A percentile compares a stretch with the other conserved stretches of the same genome.
phyloP scores from a whole-genome alignment of 73 alveolate species.

The Tetrahymena malaccensis region DNA sequence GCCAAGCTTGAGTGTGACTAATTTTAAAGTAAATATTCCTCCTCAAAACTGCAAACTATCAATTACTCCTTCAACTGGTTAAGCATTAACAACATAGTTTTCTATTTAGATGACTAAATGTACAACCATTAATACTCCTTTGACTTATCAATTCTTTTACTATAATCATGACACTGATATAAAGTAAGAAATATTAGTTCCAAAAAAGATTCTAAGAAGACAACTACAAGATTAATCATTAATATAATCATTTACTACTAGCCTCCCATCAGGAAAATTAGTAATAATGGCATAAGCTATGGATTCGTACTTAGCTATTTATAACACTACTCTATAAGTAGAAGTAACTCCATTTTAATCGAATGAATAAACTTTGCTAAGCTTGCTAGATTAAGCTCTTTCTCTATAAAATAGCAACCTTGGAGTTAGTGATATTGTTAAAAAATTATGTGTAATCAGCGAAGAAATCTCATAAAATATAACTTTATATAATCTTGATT shows the following conservation, averaged over 20 bases:
- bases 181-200: neutral
- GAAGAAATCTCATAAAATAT: neutral
- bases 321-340: neutral
- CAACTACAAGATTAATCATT: neutral
- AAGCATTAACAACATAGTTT: neutral
- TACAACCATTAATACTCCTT: neutral
- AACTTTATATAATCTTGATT: neutral
- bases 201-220: neutral
- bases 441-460: neutral
- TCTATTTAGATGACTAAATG: neutral
- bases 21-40: neutral
- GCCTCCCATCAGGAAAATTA: neutral
- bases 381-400: neutral
- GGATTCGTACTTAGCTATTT: neutral
- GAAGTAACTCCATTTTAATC: neutral
- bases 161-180: neutral
- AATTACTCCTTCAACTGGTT: neutral
- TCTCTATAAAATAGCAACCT: neutral
- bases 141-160: neutral
- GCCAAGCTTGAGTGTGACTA: neutral
- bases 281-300: neutral
- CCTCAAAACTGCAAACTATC: neutral
- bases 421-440: neutral
- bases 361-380: neutral
- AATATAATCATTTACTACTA: neutral